Conservation (phyloP, 2,329 filamentous ascomycete genomes). For the Talaromyces sp. region DNA sequence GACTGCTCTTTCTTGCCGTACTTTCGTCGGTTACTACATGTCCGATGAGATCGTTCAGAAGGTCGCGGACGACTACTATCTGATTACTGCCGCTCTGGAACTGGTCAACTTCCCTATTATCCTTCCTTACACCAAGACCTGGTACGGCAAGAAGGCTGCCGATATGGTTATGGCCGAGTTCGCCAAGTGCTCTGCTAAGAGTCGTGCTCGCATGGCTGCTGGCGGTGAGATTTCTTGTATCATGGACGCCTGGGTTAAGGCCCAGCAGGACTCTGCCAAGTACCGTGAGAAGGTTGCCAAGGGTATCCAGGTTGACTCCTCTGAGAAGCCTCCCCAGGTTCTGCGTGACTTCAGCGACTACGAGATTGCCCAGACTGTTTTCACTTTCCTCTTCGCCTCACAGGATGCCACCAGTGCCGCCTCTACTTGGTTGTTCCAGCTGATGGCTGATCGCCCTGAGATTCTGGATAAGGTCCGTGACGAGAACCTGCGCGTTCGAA, state of each 20-base stretch:
- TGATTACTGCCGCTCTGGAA: slow-evolving; percentile 92
- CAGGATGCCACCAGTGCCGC: slow-evolving; percentile 96
- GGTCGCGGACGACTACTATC: slow-evolving; percentile 95
- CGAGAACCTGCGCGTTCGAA: slow-evolving; percentile 78
- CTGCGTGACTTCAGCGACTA: slow-evolving; percentile 86
- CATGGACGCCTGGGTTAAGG: slow-evolving; percentile 91
- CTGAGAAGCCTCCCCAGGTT: slow-evolving; percentile 79
- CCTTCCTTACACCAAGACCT: slow-evolving; percentile 90
- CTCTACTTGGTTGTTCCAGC: slow-evolving; percentile 92
- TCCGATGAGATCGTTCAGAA: slow-evolving; percentile 86
- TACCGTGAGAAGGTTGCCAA: slow-evolving; percentile 79
- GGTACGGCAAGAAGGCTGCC: slow-evolving; percentile 94
- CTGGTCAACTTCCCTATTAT: slow-evolving; percentile 99
- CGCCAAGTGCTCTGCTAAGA: slow-evolving; percentile 86
- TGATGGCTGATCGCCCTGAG: slow-evolving; percentile 91
- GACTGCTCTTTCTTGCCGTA: slow-evolving; percentile 91
- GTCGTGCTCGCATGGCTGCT: slow-evolving; percentile 86
- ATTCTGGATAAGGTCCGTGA: slow-evolving; percentile 86
- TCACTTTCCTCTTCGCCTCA: slow-evolving; percentile 95
- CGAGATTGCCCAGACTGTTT: slow-evolving; percentile 90
- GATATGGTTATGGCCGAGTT: slow-evolving; percentile 92
- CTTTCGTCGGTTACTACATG: slow-evolving; percentile 97
- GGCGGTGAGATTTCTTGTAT: slow-evolving; percentile 88
- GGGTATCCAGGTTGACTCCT: slow-evolving; percentile 67
- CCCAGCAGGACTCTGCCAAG: slow-evolving; percentile 80